phyloP scores from a whole-genome alignment of 2,329 filamentous ascomycete species.

The Aspergillus arachidicola region DNA sequence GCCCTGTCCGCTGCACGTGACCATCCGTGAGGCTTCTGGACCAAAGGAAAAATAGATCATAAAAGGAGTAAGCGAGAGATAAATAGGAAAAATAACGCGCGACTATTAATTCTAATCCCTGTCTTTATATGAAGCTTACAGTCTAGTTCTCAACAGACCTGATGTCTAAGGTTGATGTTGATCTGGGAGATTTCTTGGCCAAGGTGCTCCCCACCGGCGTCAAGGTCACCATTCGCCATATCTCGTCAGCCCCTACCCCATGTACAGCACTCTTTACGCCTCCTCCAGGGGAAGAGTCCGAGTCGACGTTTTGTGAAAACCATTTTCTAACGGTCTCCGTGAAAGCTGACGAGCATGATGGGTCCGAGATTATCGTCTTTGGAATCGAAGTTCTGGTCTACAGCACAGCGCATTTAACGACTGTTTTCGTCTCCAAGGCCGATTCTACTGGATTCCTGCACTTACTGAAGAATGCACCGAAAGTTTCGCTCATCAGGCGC shows the following conservation, averaged over 20 bases:
- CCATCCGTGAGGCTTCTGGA: constrained; percentile 13
- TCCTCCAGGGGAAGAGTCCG: constrained; percentile 69
- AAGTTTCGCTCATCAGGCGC: constrained; percentile 68
- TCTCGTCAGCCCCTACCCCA: constrained; percentile 79
- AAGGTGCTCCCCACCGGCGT: constrained; percentile 55
- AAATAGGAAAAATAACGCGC: not conserved
- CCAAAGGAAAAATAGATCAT: constrained; percentile 6
- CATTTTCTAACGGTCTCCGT: constrained; percentile 72
- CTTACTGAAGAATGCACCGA: constrained; percentile 62
- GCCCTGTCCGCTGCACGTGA: constrained; percentile 15
- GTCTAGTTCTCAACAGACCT: constrained; percentile 7
- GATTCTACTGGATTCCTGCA: constrained; percentile 90
- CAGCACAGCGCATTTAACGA: constrained; percentile 76
- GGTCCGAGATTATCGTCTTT: constrained; percentile 68
- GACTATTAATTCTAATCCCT: constrained; percentile 3
- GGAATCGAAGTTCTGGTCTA: constrained; percentile 89
- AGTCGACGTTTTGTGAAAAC: constrained; percentile 82
- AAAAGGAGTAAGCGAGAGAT: constrained; percentile 4
- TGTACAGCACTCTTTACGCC: constrained; percentile 78
- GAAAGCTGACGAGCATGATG: constrained; percentile 27
- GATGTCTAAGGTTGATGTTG: constrained; percentile 35
- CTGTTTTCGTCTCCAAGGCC: constrained; percentile 93
- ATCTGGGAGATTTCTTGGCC: constrained; percentile 52
- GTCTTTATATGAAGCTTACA: constrained; percentile 1
- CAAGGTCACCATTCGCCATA: constrained; percentile 75